Evolutionary conservation across 2,329 filamentous ascomycete genomes (phyloP).

Genomic region (Albophoma yamanashiensis): DNA sequence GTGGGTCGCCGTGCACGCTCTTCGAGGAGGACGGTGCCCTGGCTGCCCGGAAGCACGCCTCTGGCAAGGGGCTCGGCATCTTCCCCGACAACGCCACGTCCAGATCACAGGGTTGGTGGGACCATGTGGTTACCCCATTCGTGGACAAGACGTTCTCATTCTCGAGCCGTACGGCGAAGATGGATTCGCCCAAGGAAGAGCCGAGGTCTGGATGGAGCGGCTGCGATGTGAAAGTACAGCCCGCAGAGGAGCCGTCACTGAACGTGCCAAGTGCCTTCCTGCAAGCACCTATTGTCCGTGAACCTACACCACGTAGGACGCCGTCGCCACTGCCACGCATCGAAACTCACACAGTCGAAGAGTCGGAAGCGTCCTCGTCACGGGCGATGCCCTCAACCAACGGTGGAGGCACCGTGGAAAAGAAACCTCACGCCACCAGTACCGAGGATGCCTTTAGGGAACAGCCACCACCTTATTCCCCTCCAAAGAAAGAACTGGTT

Average conservation of each 20-base stretch:
- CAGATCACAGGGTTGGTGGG: constrained; percentile 65
- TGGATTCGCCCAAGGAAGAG: constrained; percentile 18
- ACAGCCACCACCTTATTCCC: constrained; percentile 46
- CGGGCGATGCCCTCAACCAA: not conserved
- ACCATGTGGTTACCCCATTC: constrained; percentile 64
- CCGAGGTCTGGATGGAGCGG: constrained; percentile 27
- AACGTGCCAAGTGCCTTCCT: constrained; percentile 8
- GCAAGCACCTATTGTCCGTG: constrained; percentile 23
- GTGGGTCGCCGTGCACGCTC: constrained; percentile 50
- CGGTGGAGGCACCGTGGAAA: constrained; percentile 18
- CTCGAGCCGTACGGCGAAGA: constrained; percentile 23
- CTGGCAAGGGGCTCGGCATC: constrained; percentile 23
- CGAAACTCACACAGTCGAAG: constrained; percentile 4
- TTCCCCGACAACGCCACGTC: constrained; percentile 41
- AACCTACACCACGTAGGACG: constrained; percentile 23
- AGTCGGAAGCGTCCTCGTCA: not conserved
- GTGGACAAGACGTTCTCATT: constrained; percentile 33
- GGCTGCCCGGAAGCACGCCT: constrained; percentile 26
- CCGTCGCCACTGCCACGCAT: constrained; percentile 20
- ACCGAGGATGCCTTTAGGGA: constrained; percentile 27
- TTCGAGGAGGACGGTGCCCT: constrained; percentile 58
- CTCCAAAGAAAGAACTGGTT: constrained; percentile 25
- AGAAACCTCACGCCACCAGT: constrained; percentile 25
- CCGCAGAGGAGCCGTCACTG: constrained; percentile 8
- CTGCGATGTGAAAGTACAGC: constrained; percentile 6